Conservation (phyloP, 345 rosid genomes). For the Rhizophora apiculata region DNA sequence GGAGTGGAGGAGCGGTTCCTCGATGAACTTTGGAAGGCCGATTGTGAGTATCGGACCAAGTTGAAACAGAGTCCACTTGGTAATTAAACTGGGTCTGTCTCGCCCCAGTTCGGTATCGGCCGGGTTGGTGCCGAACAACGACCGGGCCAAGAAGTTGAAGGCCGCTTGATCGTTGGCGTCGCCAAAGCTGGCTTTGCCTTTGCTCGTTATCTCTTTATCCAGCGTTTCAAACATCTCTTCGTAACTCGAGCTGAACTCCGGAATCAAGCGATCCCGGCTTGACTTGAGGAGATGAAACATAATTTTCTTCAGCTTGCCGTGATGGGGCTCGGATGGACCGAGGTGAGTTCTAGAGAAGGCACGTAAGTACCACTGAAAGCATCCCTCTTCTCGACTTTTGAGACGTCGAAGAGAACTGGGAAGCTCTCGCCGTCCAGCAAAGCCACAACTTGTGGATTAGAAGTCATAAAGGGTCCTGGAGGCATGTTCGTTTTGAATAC, state of each 20-base stretch:
- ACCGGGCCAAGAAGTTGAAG: conserved; percentile 59
- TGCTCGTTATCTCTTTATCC: conserved; percentile 50
- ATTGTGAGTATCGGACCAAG: conserved; percentile 50
- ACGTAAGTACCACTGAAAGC: conserved; percentile 84
- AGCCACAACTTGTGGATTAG: conserved; percentile 59
- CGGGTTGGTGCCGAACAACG: conserved; percentile 56
- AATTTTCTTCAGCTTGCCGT: conserved; percentile 63
- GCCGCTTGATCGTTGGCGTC: conserved; percentile 57
- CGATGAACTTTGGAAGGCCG: conserved; percentile 55
- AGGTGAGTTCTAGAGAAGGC: conserved; percentile 81
- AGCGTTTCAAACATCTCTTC: conserved; percentile 44
- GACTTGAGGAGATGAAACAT: conserved; percentile 58
- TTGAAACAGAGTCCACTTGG: conserved; percentile 70
- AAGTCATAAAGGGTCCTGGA: conserved; percentile 69
- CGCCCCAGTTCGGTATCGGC: conserved; percentile 51
- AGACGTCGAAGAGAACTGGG: conserved; percentile 67
- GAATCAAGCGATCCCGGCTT: conserved; percentile 58
- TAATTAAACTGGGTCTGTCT: conserved; percentile 57
- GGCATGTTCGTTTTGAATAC: conserved; percentile 76
- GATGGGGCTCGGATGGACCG: conserved; percentile 79
- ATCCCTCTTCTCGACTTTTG: conserved; percentile 80
- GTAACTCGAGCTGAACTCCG: conserved; percentile 63
- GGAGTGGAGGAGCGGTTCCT: conserved; percentile 53
- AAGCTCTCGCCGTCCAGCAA: conserved; percentile 92
- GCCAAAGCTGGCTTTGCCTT: conserved; percentile 55